Evolutionary conservation across 495 filamentous ascomycete species (phyloP), one percentile per base, ranked within the genome.

Genomic region (Immersiella caudata): DNA sequence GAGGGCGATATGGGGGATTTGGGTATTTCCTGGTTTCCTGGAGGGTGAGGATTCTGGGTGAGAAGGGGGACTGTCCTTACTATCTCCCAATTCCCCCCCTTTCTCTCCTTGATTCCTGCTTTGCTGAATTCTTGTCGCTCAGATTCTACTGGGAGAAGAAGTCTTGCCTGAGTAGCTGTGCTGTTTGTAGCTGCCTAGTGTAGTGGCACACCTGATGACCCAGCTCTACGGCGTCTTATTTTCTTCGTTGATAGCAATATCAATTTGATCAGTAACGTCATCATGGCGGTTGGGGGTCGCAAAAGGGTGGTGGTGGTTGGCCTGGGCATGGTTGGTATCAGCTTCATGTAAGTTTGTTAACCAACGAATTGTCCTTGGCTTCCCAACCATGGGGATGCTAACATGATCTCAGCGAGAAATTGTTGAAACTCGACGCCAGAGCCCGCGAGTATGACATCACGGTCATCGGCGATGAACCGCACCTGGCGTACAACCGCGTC

Each of bases 401-500:
- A 46, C 11, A 40, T 29, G 40, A 0, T 4, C 52, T 24, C 62
- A 77, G 92, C 68, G 94, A 98, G 78, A 97, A 97, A 78, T 76
- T 97, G 29, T 84, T 97, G 73, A 97, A 97, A 70, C 87, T 91
- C 52, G 94, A 97, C 74, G 86, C 86, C 0, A 88, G 91, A 69
- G 76, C 87, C 66, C 83, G 89, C 35, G 89, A 93, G 77, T 97
- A 92, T 75, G 88, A 96, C 73, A 87, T 98, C 55, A 82, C 94
- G 9, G 94, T 97, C 36, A 91, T 98, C 74, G 94, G 94, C 73
- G 94, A 98, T 73, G 94, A 98, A 75, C 80, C 90, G 0, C 91
- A 98, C 79, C 79, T 97, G 67, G 94, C 94, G 2, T 98, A 98
- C 78, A 98, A 98, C 73, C 90, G 94, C 58, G 94, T 98, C 22